Conservation (phyloP, 352 stramenopile genomes). For the Aphanomyces invadans region DNA sequence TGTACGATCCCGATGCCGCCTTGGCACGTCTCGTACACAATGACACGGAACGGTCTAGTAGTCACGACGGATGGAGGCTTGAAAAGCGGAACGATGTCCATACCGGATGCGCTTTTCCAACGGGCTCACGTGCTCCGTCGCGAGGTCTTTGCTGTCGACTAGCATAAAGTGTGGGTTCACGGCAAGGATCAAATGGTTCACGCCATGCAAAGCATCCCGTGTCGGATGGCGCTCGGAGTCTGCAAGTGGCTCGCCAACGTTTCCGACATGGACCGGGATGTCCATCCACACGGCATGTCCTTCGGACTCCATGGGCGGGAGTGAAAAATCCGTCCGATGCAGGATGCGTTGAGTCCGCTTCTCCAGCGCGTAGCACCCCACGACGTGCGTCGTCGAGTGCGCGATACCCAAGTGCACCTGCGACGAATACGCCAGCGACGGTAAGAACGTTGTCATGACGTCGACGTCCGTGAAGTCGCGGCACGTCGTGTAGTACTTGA, state of each 20-base stretch:
- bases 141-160: slow-evolving; percentile 75
- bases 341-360: slow-evolving; percentile 71
- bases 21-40: slow-evolving; percentile 83
- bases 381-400: slow-evolving; percentile 69
- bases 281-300: slow-evolving; percentile 95
- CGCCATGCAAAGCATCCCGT: slow-evolving; percentile 46
- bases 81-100: too few species aligned
- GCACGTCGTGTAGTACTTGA: slow-evolving; percentile 84
- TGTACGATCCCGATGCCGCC: slow-evolving; percentile 81
- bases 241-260: slow-evolving; percentile 27
- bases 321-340: slow-evolving; percentile 83
- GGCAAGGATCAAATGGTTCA: slow-evolving; percentile 88
- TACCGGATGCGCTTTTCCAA: slow-evolving; percentile 58
- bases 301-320: slow-evolving; percentile 94
- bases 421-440: slow-evolving; percentile 17
- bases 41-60: slow-evolving; percentile 62
- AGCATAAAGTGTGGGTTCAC: slow-evolving; percentile 91
- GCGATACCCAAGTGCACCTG: slow-evolving; percentile 60
- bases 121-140: slow-evolving; percentile 76
- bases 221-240: slow-evolving; percentile 34
- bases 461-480: slow-evolving; percentile 86
- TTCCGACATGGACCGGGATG: slow-evolving; percentile 46
- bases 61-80: too few species aligned
- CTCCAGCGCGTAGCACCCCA: slow-evolving; percentile 79
- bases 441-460: slow-evolving; percentile 31